phyloP scores from a whole-genome alignment of 108 stramenopile species.

The Fistulifera pelliculosa region DNA sequence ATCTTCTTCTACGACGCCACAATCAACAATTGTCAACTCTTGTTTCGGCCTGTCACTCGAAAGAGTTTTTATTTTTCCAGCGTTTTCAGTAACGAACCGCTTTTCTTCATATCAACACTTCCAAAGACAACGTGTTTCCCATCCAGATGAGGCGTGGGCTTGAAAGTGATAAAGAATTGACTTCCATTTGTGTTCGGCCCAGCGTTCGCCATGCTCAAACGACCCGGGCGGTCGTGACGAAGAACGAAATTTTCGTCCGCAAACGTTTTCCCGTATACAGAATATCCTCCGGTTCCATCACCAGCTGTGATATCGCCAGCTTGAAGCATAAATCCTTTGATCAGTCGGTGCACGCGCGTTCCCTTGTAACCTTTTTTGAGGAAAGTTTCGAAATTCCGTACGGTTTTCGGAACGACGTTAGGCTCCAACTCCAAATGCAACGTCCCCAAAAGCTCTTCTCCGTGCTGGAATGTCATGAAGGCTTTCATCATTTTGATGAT shows the following conservation, averaged over 20 bases:
- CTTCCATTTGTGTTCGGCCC: constrained; percentile 93
- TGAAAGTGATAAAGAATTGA: constrained; percentile 98
- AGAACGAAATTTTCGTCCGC: constrained; percentile 91
- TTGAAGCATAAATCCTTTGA: constrained; percentile 76
- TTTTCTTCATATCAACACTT: constrained; percentile 39
- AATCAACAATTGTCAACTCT: constrained; percentile 4
- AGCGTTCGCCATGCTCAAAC: constrained; percentile 84
- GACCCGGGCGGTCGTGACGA: constrained; percentile 71
- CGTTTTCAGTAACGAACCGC: too few species aligned
- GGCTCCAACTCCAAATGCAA: constrained; percentile 62
- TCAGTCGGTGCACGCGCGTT: constrained; percentile 82
- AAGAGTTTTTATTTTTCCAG: too few species aligned
- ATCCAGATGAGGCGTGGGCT: constrained; percentile 91
- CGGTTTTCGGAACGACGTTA: constrained; percentile 84
- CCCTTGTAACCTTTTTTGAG: constrained; percentile 86
- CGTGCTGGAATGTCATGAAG: too few species aligned
- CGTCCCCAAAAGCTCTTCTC: too few species aligned
- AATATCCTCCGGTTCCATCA: constrained; percentile 61
- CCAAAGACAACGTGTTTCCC: constrained; percentile 81
- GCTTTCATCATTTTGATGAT: too few species aligned
- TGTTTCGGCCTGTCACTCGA: not conserved
- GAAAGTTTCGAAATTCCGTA: constrained; percentile 24
- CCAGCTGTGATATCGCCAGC: constrained; percentile 83
- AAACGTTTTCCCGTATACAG: constrained; percentile 90
- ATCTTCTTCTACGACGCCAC: not conserved